A percentile compares a stretch with the other conserved stretches of the same genome.
Evolutionary conservation across 805 yeast genomes (phyloP).

Genomic region (Crinitomyces ghanaensis): DNA sequence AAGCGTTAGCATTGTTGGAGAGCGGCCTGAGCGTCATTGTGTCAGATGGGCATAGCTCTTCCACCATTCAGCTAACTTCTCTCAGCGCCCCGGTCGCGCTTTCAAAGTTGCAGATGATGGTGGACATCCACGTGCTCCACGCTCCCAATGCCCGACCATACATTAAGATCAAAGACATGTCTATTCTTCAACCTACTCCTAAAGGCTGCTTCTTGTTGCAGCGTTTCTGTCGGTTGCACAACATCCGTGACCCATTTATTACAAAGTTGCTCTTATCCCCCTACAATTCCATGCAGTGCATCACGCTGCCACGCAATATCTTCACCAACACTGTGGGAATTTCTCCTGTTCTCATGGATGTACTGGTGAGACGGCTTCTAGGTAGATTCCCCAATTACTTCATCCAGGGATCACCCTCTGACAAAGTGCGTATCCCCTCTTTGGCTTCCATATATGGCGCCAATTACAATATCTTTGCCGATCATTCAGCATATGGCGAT

Average conservation of each 20-base stretch:
- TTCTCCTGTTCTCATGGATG: constrained; percentile 51
- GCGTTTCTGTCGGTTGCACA: constrained; percentile 46
- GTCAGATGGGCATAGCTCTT: neutral
- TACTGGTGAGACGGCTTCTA: constrained; percentile 50
- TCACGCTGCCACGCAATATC: constrained; percentile 54
- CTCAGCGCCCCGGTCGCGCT: too few species aligned
- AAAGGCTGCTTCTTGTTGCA: constrained; percentile 71
- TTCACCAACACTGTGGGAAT: constrained; percentile 46
- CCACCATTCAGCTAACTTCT: constrained; percentile 1
- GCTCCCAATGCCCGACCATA: constrained; percentile 67
- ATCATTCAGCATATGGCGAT: neutral
- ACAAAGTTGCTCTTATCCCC: constrained; percentile 42
- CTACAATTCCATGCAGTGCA: constrained; percentile 62
- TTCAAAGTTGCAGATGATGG: too few species aligned
- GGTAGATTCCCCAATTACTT: constrained; percentile 64
- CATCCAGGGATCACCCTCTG: constrained; percentile 46
- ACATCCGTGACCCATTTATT: constrained; percentile 30
- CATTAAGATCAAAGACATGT: constrained; percentile 31
- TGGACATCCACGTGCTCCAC: too few species aligned
- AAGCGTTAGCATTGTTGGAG: neutral
- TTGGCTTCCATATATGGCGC: neutral
- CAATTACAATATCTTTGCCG: neutral
- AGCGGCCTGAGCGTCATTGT: neutral
- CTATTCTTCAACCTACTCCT: constrained; percentile 71
- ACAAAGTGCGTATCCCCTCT: constrained; percentile 14